A percentile compares a stretch with the other conserved stretches of the same genome.
Conservation (phyloP, 164 flowering plant species). For the Litsea cubeba region DNA sequence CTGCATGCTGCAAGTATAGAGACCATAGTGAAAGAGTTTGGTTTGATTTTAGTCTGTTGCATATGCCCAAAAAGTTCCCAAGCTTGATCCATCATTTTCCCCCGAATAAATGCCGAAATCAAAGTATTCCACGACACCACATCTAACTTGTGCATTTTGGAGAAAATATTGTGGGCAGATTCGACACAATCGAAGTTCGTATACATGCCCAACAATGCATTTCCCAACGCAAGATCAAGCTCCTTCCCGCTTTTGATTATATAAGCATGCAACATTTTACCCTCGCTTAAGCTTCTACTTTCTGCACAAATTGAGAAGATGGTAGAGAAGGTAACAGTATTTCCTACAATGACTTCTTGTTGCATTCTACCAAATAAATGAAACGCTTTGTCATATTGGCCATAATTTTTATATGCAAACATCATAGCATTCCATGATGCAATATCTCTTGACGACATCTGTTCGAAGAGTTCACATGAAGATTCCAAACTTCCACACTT, state of each 20-base stretch:
- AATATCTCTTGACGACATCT: constrained; percentile 26
- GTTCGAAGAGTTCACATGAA: constrained; percentile 30
- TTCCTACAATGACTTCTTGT: constrained; percentile 19
- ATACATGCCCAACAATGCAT: constrained; percentile 48
- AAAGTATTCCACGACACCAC: constrained; percentile 47
- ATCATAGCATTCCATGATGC: constrained; percentile 61
- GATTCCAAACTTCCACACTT: constrained; percentile 26
- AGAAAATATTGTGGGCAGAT: constrained; percentile 26
- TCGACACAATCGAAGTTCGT: constrained; percentile 23
- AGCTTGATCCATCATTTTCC: constrained; percentile 19
- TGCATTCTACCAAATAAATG: constrained; percentile 33
- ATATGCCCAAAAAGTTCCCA: constrained; percentile 27
- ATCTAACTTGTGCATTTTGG: constrained; percentile 24
- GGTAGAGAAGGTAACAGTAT: constrained; percentile 32
- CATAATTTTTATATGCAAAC: constrained; percentile 24
- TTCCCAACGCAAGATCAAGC: constrained; percentile 29
- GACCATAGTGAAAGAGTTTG: constrained; percentile 45
- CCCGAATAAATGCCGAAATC: constrained; percentile 27
- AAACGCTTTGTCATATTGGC: constrained; percentile 31
- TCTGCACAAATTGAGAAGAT: constrained; percentile 31
- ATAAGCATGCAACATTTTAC: constrained; percentile 41
- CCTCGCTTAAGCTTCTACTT: constrained; percentile 25
- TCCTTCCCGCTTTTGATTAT: constrained; percentile 34
- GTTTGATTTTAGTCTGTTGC: constrained; percentile 24
- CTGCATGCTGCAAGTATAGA: constrained; percentile 35